Evolutionary conservation across 768 basidiomycete species (phyloP), one percentile per base, ranked within the genome.

Genomic region (Mycena kentingensis): DNA sequence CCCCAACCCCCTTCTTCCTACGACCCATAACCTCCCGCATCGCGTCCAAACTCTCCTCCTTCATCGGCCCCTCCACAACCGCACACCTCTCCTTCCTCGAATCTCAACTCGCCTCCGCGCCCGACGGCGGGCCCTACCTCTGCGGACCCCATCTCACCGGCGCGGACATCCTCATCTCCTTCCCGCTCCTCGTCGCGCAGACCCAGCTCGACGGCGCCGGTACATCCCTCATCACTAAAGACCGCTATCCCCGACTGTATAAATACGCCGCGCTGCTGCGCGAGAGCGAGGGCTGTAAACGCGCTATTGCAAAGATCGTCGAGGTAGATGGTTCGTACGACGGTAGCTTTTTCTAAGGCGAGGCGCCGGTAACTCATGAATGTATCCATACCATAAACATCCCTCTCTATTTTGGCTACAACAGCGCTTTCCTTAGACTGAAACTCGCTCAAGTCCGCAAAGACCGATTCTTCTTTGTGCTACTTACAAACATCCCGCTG

Each of bases 271-370:
- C 51, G 35, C 3, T 28, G 37, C 26, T 59, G 25, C n/a, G 49
- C 38, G 27, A 35, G 22, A 50, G 47, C 28, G 57, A 49, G 25
- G 41, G 49, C 28, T 59, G 49, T 22, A 52, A 60, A 38, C 43
- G 54, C n/a, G 58, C 58, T 26, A 54, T 60, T 42, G 51, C 49
- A 5, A 55, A 60, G 39, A 52, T 60, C 44, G 41, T 60, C 24
- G 54, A 24, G 19, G 18, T 59, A 19, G 54, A 59, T 10, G 58
- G 53, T 5, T 49, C 55, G 31, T 59, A 55, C 19, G 5, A 7
- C n/a, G n/a, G n/a, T n/a, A n/a, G n/a, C n/a, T n/a, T n/a, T n/a
- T n/a, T n/a, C n/a, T n/a, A n/a, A n/a, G n/a, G n/a, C n/a, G n/a
- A n/a, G n/a, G n/a, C n/a, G n/a, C n/a, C n/a, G n/a, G n/a, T n/a